Base-by-base conservation (phyloP, 345 rosid species). In the Linum usitatissimum region DNA sequence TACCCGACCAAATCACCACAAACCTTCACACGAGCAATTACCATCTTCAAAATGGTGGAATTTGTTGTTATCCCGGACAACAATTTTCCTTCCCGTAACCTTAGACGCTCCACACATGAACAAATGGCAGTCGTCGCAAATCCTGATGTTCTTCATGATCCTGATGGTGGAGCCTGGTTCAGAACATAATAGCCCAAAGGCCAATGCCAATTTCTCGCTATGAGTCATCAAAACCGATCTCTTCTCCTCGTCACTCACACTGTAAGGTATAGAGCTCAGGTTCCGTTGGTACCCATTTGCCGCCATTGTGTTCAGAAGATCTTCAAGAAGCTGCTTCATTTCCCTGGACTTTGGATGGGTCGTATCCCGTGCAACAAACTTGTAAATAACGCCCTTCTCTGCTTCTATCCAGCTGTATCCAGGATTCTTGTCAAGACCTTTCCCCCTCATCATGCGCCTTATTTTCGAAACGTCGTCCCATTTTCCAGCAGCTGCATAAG, bases 11-110 rank as follows among this genome's bases (percentile, higher is more conserved):
- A 69, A 31, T 86, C 81, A 90, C 95, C 95, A 90, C 73, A 80
- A 87, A 67, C 78, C 69, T 62, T 85, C 83, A 51, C 97, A 87
- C 12, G 96, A 86, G 72, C 96, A 87, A 23, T 31, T 65, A 31
- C 97, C 96, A 53, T 63, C 79, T 18, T 23, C 69, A 70, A 87
- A 90, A 81, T 86, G 91, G 74, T 84, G 97, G 72, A 86, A 84
- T 62, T 92, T 82, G 81, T 78, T 68, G 69, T 73, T 83, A 71
- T 88, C 95, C 62, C 95, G 78, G 63, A 88, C 75, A 67, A 82
- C 68, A 68, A 90, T 83, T 70, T 78, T 80, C 66, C 84, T 79
- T 40, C 80, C 73, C 4, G 68, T 66, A 51, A 84, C 73, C 42
- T 68, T 73, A 21, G 97, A 84, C 4, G 80, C 81, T 30, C 76